phyloP scores from a whole-genome alignment of 495 filamentous ascomycete species.

The Jackrogersella multiformis region DNA sequence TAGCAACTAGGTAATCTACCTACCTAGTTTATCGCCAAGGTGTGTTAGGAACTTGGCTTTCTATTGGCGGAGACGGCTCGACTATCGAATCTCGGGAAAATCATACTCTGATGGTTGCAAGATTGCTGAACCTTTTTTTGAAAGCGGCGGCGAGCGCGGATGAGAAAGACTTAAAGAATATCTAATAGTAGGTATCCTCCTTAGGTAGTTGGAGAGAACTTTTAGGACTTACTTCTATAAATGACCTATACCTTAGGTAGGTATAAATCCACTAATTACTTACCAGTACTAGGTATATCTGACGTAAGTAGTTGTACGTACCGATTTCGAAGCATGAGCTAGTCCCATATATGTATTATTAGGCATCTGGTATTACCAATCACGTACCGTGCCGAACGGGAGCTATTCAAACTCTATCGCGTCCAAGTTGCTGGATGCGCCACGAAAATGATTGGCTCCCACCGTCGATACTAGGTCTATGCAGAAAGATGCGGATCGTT shows the following conservation, averaged over 20 bases:
- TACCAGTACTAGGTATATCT: too few relatives aligned
- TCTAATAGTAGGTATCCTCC: too few relatives aligned
- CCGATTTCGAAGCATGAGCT: conserved; percentile 22
- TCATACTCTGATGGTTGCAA: conserved; percentile 32
- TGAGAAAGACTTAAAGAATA: conserved; percentile 2
- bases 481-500: conserved; percentile 36
- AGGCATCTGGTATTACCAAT: conserved; percentile 29
- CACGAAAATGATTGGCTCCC: conserved; percentile 39
- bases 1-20: conserved; percentile 9
- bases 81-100: conserved; percentile 21
- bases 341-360: conserved; percentile 30
- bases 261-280: too few relatives aligned
- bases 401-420: conserved; percentile 38
- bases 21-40: conserved; percentile 26
- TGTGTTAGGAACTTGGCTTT: conserved; percentile 25
- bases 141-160: conserved; percentile 35
- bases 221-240: not conserved
- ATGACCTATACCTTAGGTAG: too few relatives aligned
- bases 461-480: conserved; percentile 17
- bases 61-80: conserved; percentile 28
- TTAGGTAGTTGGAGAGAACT: conserved; percentile 1
- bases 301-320: conserved; percentile 17
- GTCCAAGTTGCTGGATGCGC: conserved; percentile 32
- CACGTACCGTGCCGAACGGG: conserved; percentile 42
- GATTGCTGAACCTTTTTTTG: conserved; percentile 5